These are phyloP conservation scores for Xylaria multiplex DNA, from an alignment of 2,329 filamentous ascomycete species.

Conservation along the genomic window DNA sequence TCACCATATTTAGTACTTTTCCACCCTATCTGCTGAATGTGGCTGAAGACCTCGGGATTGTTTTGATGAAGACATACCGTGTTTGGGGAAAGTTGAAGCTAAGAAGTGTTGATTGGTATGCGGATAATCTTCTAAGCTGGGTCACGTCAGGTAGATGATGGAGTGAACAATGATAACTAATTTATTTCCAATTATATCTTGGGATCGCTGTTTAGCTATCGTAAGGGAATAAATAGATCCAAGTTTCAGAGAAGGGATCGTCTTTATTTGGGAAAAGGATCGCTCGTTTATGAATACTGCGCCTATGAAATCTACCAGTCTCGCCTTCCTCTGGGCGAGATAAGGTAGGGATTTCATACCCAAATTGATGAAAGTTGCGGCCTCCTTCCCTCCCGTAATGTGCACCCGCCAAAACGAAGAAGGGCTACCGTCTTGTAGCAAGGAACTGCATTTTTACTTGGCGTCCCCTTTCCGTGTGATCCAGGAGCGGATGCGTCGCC, in stretches of 20 bases:
- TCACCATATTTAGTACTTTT: background rate
- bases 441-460: background rate
- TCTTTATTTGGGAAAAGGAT: background rate
- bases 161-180: too few relatives aligned
- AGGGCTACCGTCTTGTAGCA: too few relatives aligned
- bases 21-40: background rate
- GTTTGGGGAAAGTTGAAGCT: background rate
- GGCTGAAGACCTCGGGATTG: background rate
- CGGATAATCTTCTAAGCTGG: background rate
- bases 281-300: too few relatives aligned
- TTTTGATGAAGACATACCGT: background rate
- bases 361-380: background rate
- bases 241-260: background rate
- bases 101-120: background rate
- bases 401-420: background rate
- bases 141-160: background rate
- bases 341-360: background rate
- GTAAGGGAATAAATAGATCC: background rate
- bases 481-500: background rate
- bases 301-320: background rate
- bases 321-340: background rate
- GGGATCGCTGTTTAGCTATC: background rate
- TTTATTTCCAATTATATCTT: background rate
- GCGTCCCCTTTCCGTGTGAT: background rate
- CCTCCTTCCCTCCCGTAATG: background rate